Evolutionary conservation across 2,329 filamentous ascomycete species (phyloP).

Genomic region (Venturia nashicola): DNA sequence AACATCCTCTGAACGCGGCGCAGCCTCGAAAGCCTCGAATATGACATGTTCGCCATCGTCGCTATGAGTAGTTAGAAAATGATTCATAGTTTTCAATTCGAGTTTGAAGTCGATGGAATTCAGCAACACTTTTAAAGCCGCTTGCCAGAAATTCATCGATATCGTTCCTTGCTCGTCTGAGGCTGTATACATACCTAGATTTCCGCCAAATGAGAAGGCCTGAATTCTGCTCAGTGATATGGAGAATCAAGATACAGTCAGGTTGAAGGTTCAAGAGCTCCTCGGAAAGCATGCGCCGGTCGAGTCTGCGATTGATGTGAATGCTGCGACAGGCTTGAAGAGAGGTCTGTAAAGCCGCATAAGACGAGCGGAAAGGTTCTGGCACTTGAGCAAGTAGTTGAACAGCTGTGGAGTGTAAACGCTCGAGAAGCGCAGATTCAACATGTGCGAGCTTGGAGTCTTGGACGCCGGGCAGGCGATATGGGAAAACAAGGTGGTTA

Average conservation of each 20-base stretch:
- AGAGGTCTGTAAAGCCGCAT: background rate
- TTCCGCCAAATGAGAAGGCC: slow-evolving; percentile 30
- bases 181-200: slow-evolving; percentile 15
- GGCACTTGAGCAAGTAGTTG: background rate
- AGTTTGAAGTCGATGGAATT: too few species aligned
- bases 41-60: slow-evolving; percentile 19
- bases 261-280: background rate
- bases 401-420: background rate
- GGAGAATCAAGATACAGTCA: slow-evolving; percentile 15
- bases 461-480: slow-evolving; percentile 24
- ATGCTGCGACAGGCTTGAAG: background rate
- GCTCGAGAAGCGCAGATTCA: background rate
- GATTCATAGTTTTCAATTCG: too few species aligned
- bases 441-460: slow-evolving; percentile 18
- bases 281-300: background rate
- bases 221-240: slow-evolving; percentile 38
- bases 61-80: too few species aligned
- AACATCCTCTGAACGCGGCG: slow-evolving; percentile 39
- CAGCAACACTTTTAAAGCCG: too few species aligned
- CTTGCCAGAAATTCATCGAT: too few species aligned
- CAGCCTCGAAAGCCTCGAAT: slow-evolving; percentile 52
- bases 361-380: background rate
- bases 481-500: slow-evolving; percentile 34
- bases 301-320: background rate
- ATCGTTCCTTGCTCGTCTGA: too few species aligned